These are phyloP conservation scores for Diaporthe australafricana DNA, from an alignment of 2,329 filamentous ascomycete species.

Conservation along the genomic window DNA sequence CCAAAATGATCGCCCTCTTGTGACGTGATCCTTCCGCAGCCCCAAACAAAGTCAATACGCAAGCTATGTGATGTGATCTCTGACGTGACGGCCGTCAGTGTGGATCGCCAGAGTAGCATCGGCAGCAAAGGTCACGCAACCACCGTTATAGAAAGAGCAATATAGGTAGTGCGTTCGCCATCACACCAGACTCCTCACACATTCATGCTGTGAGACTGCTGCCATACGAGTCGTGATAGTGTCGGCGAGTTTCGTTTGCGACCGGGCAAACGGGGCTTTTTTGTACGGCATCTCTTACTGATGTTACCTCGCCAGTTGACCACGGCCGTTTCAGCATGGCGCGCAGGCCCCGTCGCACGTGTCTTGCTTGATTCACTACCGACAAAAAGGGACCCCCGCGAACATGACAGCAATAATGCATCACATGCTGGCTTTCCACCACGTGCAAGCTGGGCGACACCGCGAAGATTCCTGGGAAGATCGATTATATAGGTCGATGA, in stretches of 20 bases:
- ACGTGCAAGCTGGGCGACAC: neutral
- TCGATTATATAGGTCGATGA: conserved; percentile 28
- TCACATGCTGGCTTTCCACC: neutral
- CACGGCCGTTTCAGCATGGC: conserved; percentile 8
- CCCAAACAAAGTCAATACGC: neutral
- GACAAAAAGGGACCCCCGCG: conserved; percentile 1
- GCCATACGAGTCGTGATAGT: neutral
- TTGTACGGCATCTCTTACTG: no score
- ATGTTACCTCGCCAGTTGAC: neutral
- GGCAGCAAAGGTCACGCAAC: neutral
- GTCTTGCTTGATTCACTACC: conserved; percentile 2
- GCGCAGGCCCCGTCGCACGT: neutral
- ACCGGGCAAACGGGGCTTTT: neutral
- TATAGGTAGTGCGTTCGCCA: neutral
- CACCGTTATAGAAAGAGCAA: neutral
- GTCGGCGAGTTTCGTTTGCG: conserved; percentile 9
- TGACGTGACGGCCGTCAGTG: neutral
- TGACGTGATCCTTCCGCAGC: neutral
- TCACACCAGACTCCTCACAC: no score
- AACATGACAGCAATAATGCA: neutral
- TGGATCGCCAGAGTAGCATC: neutral
- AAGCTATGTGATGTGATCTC: neutral
- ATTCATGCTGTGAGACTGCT: neutral
- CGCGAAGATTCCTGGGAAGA: neutral
- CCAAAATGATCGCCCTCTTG: conserved; percentile 4